Evolutionary conservation across 495 filamentous ascomycete species (phyloP), one percentile per base, ranked within the genome.

Genomic region (Daldinia caldariorum): DNA sequence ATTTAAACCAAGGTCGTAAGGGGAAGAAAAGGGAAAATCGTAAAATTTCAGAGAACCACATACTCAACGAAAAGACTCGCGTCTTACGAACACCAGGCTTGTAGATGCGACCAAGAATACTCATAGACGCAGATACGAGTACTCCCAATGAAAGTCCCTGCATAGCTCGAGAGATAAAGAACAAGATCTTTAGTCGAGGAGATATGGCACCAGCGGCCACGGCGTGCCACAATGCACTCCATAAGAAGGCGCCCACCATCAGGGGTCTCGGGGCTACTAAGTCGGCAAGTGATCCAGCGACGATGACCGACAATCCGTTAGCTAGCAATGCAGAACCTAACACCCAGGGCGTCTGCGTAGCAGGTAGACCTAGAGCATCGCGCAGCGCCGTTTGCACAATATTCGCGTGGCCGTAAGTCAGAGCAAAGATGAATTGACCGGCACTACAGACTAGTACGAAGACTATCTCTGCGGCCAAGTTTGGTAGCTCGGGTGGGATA

Each of bases 101-200:
- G 60, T 89, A 90, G 0, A 83, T 81, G 0, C 79, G 74, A 0
- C 88, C 90, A 1, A 90, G 68, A 18, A 90, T 78, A 6, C 88
- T 89, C 45, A 90, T 72, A 0, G 78, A 84, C 55, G 89, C 89
- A 0, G 88, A 88, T 26, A 89, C 76, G 9, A 88, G 64, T 58
- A 89, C 79, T 0, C 87, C 86, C 1, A 83, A 83, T 0, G 87
- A 86, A 3, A 90, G 82, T 0, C 88, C 89, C 59, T 88, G 83
- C 41, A 90, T 73, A 0, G 83, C 86, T 8, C 88, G 82, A 2
- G 81, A 79, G 32, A 88, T 66, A 57, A 82, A 81, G 69, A 88
- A 89, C 31, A 88, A 76, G 0, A 85, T 78, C 13, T 80, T 75
- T 18, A 69, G 60, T 59, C 74, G 79, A 74, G 79, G 79, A 5